These are phyloP conservation scores for Pseudopyrenochaeta lycopersici DNA, from an alignment of 2,329 filamentous ascomycete species.

Conservation along the genomic window DNA sequence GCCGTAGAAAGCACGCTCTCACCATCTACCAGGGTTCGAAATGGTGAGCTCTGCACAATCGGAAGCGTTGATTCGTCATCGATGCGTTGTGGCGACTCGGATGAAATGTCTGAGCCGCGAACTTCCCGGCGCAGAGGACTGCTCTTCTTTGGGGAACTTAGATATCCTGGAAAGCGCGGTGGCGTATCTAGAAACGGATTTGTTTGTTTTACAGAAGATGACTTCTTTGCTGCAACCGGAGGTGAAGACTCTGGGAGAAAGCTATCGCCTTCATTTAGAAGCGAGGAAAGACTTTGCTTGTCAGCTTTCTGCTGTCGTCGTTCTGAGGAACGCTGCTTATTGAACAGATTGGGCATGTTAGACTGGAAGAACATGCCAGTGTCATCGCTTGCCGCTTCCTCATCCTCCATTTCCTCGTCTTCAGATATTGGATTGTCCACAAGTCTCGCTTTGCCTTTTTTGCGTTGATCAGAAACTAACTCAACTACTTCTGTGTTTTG, in stretches of 20 bases:
- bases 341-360: slow-evolving; percentile 38
- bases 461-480: neutral
- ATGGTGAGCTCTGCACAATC: slow-evolving; percentile 43
- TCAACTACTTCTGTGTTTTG: slow-evolving; percentile 9
- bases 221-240: slow-evolving; percentile 24
- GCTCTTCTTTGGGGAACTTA: slow-evolving; percentile 42
- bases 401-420: slow-evolving; percentile 12
- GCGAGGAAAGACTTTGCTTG: slow-evolving; percentile 41
- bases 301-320: slow-evolving; percentile 30
- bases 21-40: slow-evolving; percentile 39
- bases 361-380: slow-evolving; percentile 50
- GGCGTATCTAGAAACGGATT: slow-evolving; percentile 46
- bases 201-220: slow-evolving; percentile 19
- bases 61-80: slow-evolving; percentile 43
- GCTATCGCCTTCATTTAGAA: slow-evolving; percentile 44
- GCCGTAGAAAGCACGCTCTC: slow-evolving; percentile 34
- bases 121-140: slow-evolving; percentile 47
- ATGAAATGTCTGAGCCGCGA: slow-evolving; percentile 35
- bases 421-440: slow-evolving; percentile 12
- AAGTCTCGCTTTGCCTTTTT: slow-evolving; percentile 26
- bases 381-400: slow-evolving; percentile 35
- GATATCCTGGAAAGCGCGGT: slow-evolving; percentile 35
- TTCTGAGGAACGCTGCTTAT: slow-evolving; percentile 32
- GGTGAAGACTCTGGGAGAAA: slow-evolving; percentile 43
- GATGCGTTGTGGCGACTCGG: slow-evolving; percentile 24